phyloP scores from a whole-genome alignment of 2,329 filamentous ascomycete species.

The Epichloe amarillans region DNA sequence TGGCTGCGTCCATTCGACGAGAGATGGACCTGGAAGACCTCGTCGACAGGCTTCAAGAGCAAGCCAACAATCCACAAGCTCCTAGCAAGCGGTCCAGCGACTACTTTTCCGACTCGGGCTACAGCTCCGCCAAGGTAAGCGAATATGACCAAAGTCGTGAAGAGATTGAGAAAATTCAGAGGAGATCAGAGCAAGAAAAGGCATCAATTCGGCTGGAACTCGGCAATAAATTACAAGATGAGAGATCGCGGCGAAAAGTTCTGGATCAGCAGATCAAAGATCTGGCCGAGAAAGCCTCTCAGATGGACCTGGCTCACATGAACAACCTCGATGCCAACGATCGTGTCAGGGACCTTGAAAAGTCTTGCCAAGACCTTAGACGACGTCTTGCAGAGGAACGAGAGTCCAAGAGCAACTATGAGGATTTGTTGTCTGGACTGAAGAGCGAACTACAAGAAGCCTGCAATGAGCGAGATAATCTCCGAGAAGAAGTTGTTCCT shows the following conservation, averaged over 20 bases:
- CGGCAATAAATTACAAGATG: conserved; percentile 76
- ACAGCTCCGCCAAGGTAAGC: conserved; percentile 68
- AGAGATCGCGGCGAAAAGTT: conserved; percentile 59
- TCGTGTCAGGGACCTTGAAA: conserved; percentile 66
- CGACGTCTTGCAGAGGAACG: conserved; percentile 75
- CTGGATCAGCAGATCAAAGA: conserved; percentile 76
- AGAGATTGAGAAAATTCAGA: conserved; percentile 71
- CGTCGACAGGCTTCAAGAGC: conserved; percentile 74
- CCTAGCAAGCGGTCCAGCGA: conserved; percentile 73
- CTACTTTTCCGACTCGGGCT: conserved; percentile 94
- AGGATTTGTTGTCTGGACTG: conserved; percentile 77
- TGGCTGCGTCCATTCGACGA: conserved; percentile 82
- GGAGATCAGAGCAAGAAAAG: conserved; percentile 81
- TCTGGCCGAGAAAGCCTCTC: conserved; percentile 64
- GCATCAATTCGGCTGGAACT: conserved; percentile 76
- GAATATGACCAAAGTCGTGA: conserved; percentile 49
- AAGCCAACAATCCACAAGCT: conserved; percentile 45
- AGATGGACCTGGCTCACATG: conserved; percentile 40
- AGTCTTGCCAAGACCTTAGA: conserved; percentile 66
- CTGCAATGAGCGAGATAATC: conserved; percentile 79
- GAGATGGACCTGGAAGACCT: conserved; percentile 96
- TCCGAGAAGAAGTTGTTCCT: conserved; percentile 78
- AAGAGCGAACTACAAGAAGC: conserved; percentile 70
- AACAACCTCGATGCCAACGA: conserved; percentile 42
- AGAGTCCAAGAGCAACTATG: conserved; percentile 81